Evolutionary conservation across 2,329 filamentous ascomycete species (phyloP), one percentile per base, ranked within the genome.

Genomic region (Fusarium haematococcum): DNA sequence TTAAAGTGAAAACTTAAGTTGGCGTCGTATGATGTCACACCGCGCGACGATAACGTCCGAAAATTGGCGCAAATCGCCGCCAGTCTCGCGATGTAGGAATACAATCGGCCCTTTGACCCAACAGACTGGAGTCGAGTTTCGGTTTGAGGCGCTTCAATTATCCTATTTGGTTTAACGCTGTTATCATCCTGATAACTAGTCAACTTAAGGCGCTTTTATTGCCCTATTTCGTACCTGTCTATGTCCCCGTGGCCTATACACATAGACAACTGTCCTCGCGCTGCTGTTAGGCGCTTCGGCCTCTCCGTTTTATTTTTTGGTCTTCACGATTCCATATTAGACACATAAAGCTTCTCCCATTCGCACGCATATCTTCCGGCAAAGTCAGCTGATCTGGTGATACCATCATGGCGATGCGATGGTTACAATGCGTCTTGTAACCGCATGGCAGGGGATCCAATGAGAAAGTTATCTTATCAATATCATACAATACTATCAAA

Each of bases 11-110:
- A 54, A 67, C 65, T 65, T 45, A 39, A 73, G 71, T 67, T 75
- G 7, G 23, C 20, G 16, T 73, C 68, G 48, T 67, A 70, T 73
- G 72, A 75, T 75, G 72, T 75, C 65, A 75, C 65, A 64, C 56
- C 62, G 3, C 58, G 52, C 62, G 69, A 60, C 4, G 7, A 30
- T 30, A 41, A 37, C 25, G 64, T 39, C 37, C 45, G 63, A 54
- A 69, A 74, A 74, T 64, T 72, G 48, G 65, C 60, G 60, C 43
- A 39, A 1, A 39, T 25, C 14, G 33, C 63, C 30, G 58, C 20
- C 7, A 14, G 39, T 61, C 58, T 48, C 58, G 32, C 60, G 13
- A 56, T 39, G 25, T 6, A 20, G 32, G n/a, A 52, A 58, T 13
- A 25, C 5, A 23, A 37, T 27, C 56, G 56, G 56, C 25, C 33